Conservation (phyloP, 495 filamentous ascomycete genomes). For the Penicillium silybi region DNA sequence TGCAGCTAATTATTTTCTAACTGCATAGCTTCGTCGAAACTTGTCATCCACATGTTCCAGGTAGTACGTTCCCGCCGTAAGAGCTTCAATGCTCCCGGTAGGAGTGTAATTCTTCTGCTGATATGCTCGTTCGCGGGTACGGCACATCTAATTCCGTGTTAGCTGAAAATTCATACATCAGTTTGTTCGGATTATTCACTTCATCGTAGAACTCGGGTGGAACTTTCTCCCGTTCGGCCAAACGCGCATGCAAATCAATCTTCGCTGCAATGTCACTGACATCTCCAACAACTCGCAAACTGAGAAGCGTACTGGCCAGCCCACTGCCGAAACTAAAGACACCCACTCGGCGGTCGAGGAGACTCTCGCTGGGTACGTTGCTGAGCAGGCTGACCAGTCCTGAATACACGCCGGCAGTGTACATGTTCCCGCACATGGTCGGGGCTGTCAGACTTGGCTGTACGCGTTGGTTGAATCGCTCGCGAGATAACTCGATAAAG, state of each 20-base stretch:
- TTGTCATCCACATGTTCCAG: conserved; percentile 72
- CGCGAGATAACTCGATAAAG: not conserved
- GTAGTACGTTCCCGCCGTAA: conserved; percentile 71
- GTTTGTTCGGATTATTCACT: conserved; percentile 42
- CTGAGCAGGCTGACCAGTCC: conserved; percentile 8
- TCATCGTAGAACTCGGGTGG: conserved; percentile 74
- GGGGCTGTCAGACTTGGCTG: conserved; percentile 8
- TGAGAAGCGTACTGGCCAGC: conserved; percentile 75
- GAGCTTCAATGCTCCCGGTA: conserved; percentile 58
- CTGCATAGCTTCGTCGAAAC: conserved; percentile 70
- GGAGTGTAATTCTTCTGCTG: conserved; percentile 74
- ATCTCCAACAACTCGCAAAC: conserved; percentile 64
- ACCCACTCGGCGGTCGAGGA: conserved; percentile 70
- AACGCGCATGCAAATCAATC: conserved; percentile 62
- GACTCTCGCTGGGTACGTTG: conserved; percentile 41
- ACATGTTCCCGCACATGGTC: conserved; percentile 14
- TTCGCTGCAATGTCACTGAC: conserved; percentile 61
- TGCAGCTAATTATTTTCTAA: conserved; percentile 57
- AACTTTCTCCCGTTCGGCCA: conserved; percentile 60
- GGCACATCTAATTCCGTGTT: conserved; percentile 64
- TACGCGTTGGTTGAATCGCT: not conserved
- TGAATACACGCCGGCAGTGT: conserved; percentile 14
- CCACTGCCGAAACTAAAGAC: conserved; percentile 87
- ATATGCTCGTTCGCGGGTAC: conserved; percentile 76
- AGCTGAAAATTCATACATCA: not conserved